Conservation (phyloP, 2,329 filamentous ascomycete genomes). For the Cladophialophora carrionii region DNA sequence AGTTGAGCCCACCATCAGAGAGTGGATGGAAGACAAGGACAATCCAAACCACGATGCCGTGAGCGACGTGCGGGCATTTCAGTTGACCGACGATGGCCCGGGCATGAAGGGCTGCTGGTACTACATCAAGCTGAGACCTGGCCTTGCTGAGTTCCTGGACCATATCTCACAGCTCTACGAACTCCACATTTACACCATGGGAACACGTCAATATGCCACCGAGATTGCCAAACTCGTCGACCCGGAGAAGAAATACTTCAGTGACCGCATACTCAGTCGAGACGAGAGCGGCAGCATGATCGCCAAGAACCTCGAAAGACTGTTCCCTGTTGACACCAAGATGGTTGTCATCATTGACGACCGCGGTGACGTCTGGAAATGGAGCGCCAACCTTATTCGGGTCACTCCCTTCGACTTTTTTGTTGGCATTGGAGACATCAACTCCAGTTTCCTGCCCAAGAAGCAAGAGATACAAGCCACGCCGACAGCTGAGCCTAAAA, state of each 20-base stretch:
- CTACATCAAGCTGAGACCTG: constrained; percentile 96
- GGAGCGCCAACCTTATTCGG: constrained; percentile 90
- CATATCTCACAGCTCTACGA: constrained; percentile 82
- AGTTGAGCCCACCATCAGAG: constrained; percentile 91
- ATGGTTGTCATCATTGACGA: constrained; percentile 99
- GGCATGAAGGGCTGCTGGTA: constrained; percentile 83
- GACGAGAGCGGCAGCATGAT: constrained; percentile 95
- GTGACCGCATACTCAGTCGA: constrained; percentile 90
- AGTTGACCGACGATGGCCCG: constrained; percentile 82
- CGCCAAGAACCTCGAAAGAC: constrained; percentile 82
- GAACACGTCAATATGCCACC: constrained; percentile 91
- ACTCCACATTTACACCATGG: constrained; percentile 98
- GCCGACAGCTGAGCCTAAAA: constrained; percentile 47
- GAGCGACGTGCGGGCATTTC: constrained; percentile 84
- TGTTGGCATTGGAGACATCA: constrained; percentile 97
- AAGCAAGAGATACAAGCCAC: constrained; percentile 58
- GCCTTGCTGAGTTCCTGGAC: constrained; percentile 77
- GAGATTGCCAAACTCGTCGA: constrained; percentile 93
- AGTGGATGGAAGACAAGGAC: constrained; percentile 86
- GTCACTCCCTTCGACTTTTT: constrained; percentile 97
- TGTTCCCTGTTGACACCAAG: constrained; percentile 96
- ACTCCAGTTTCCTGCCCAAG: constrained; percentile 93
- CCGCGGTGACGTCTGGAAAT: constrained; percentile 93
- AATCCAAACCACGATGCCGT: constrained; percentile 92
- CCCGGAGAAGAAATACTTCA: constrained; percentile 84